Conservation (phyloP, 495 filamentous ascomycete species). For the Neurospora intermedia region DNA sequence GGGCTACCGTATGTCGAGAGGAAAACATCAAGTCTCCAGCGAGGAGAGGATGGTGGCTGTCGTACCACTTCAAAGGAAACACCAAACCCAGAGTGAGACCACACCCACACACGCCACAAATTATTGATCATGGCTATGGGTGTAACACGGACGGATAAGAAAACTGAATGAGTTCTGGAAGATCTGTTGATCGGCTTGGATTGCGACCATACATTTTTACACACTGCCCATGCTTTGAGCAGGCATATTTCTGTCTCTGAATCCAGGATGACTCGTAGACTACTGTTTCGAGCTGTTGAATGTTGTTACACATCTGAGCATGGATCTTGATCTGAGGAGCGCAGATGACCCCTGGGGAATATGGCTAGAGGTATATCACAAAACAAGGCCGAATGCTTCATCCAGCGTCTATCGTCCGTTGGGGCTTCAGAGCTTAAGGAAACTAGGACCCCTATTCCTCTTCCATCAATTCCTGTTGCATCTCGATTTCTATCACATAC, state of each 20-base stretch:
- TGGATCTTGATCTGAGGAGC: background rate
- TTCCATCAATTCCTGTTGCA: conserved; percentile 32
- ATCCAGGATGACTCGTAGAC: background rate
- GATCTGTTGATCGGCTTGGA: background rate
- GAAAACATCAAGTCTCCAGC: background rate
- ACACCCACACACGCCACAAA: background rate
- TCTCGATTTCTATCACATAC: conserved; percentile 28
- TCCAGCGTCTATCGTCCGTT: background rate
- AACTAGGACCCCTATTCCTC: conserved; percentile 19
- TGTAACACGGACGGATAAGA: background rate
- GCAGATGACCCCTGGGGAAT: background rate
- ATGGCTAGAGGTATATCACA: background rate
- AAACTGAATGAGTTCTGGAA: background rate
- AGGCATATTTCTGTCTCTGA: background rate
- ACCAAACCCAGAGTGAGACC: background rate
- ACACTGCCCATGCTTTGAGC: background rate
- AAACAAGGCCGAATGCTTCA: background rate
- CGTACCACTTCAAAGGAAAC: background rate
- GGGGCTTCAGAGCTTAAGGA: background rate
- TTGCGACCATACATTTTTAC: background rate
- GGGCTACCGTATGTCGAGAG: background rate
- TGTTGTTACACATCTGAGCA: background rate
- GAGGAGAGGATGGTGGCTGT: background rate
- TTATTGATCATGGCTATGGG: background rate
- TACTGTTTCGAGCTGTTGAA: background rate